Evolutionary conservation across 2,329 filamentous ascomycete genomes (phyloP), one percentile per base, ranked within the genome.

Genomic region (Cadophora sp.): DNA sequence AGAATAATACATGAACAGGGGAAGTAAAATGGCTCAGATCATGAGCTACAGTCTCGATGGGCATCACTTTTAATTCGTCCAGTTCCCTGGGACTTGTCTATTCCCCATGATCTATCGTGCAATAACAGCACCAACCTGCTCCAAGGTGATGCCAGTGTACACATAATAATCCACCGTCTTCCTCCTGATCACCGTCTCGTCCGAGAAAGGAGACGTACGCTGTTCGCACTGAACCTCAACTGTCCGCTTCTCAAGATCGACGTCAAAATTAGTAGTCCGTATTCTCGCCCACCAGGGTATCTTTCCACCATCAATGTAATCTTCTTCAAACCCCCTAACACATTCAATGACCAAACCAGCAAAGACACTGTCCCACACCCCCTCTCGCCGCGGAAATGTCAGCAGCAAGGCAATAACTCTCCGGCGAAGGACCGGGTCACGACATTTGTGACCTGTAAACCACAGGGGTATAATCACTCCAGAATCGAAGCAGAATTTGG

Each of bases 391-490:
- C 12, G 87, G 83, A 73, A 85, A 88, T 72, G 83, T 86, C 63
- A 82, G 80, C 62, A 91, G 78, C 16, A 91, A 79, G 72, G 86
- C 83, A 60, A 91, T 89, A 14, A 88, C 88, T 71, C 85, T 84
- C n/a, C 86, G 81, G n/a, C 89, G 84, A 50, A 85, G 82, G 1
- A 79, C 71, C 0, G 83, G 82, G 66, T 89, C 84, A 4, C 87
- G 84, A 73, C 88, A 90, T 73, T 89, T 89, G 14, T 86, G 89
- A 8, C 86, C 88, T 19, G 89, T 86, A 4, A 89, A 84, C 69
- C 86, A 91, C 1, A 91, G 81, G 0, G 87, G 86, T 7, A 87
- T 85, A 3, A 91, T 83, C 64, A 91, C 87, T 31, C 87, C 88
- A 8, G 89, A 77, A 62, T 89, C 87, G 27, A 88, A 84, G 58